Percentiles rank a stretch among this genome's conserved stretches.
Conservation (phyloP, 1,284 basidiomycete genomes). For the Melampsora americana region DNA sequence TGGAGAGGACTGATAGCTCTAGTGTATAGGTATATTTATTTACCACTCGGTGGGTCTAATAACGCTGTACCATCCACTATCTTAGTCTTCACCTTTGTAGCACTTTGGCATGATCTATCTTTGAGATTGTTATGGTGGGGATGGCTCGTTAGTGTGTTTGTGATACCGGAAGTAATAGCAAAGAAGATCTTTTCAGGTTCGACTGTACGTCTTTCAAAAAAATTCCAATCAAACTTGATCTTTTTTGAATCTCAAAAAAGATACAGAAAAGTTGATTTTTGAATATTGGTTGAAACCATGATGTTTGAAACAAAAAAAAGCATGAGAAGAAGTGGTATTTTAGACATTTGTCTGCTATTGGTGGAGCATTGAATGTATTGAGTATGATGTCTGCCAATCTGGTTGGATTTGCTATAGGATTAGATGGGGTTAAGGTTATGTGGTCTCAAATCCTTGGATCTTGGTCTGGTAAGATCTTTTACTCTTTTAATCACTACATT, state of each 20-base stretch:
- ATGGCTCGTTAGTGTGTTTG: conserved; percentile 88
- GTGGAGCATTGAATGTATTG: conserved; percentile 79
- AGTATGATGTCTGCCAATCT: conserved; percentile 93
- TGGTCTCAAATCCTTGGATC: conserved; percentile 65
- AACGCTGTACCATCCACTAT: conserved; percentile 67
- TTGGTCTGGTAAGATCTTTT: conserved; percentile 61
- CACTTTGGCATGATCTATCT: conserved; percentile 87
- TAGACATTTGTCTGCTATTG: conserved; percentile 76
- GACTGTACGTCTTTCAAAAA: conserved; percentile 60
- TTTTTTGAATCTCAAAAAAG: background rate
- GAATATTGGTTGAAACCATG: background rate
- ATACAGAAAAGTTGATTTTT: background rate
- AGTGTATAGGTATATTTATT: conserved; percentile 76
- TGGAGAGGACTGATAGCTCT: background rate
- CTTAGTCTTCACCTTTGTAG: conserved; percentile 95
- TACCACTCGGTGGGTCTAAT: conserved; percentile 77
- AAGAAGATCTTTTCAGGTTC: conserved; percentile 63
- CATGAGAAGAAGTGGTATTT: conserved; percentile 73
- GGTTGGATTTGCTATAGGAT: conserved; percentile 88
- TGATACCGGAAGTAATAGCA: conserved; percentile 77
- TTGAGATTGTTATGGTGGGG: conserved; percentile 90
- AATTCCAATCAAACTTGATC: background rate
- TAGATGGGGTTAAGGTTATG: conserved; percentile 75
- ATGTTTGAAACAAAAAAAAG: conserved; percentile 55
- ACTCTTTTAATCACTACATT: conserved; percentile 17